A percentile compares a stretch with the other conserved stretches of the same genome.
Evolutionary conservation across 345 rosid species (phyloP).

Genomic region (Bruguiera sexangula): DNA sequence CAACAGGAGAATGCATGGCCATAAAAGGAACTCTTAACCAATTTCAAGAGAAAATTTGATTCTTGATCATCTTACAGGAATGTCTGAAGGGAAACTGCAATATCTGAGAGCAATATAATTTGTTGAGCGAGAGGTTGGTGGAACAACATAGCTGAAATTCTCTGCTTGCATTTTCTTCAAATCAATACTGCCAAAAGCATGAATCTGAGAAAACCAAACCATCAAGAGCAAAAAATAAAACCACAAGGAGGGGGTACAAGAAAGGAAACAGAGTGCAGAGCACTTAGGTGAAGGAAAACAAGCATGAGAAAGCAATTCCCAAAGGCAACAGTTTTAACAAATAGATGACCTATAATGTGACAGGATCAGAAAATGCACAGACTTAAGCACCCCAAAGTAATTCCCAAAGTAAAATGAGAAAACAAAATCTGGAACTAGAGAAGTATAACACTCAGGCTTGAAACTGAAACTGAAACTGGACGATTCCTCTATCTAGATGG

Average conservation of each 20-base stretch:
- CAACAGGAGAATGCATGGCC: not conserved
- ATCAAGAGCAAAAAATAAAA: slow-evolving; percentile 23
- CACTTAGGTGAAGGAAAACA: not conserved
- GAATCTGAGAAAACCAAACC: slow-evolving; percentile 61
- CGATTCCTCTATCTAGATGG: not conserved
- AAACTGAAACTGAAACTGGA: too few relatives aligned
- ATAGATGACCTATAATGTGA: too few relatives aligned
- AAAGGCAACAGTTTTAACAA: too few relatives aligned
- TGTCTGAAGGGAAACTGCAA: slow-evolving; percentile 51
- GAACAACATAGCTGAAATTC: slow-evolving; percentile 73
- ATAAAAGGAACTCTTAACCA: not conserved
- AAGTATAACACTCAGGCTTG: too few relatives aligned
- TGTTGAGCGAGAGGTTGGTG: slow-evolving; percentile 83
- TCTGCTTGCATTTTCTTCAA: slow-evolving; percentile 94
- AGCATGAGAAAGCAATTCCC: not conserved
- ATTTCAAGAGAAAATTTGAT: slow-evolving; percentile 3
- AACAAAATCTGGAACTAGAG: too few relatives aligned
- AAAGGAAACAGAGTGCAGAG: slow-evolving; percentile 6
- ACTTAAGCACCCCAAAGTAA: too few relatives aligned
- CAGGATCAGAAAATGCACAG: too few relatives aligned
- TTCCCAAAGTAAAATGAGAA: too few relatives aligned
- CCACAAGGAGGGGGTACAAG: slow-evolving; percentile 22
- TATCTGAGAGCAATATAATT: slow-evolving; percentile 81
- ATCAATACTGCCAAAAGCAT: slow-evolving; percentile 94
- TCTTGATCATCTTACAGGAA: slow-evolving; percentile 56